These are phyloP conservation scores for Kwoniella pini DNA, from an alignment of 768 basidiomycete species.

Conservation along the genomic window DNA sequence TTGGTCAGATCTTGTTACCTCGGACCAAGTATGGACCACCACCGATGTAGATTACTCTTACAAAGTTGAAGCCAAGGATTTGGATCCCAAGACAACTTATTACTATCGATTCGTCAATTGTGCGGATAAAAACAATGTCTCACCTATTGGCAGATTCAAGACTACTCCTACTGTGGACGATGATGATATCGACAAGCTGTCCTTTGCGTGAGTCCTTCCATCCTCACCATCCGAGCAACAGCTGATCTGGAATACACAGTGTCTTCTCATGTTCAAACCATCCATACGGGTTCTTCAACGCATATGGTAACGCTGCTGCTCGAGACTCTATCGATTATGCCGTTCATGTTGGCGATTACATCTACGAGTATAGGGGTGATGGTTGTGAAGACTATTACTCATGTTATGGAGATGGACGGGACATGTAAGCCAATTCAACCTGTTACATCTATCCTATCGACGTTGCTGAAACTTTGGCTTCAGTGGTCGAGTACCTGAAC, in stretches of 20 bases:
- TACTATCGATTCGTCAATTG: slow-evolving; percentile 64
- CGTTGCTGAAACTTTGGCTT: background rate
- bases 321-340: slow-evolving; percentile 62
- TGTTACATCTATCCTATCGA: background rate
- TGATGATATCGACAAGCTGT: slow-evolving; percentile 57
- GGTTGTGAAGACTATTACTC: slow-evolving; percentile 24
- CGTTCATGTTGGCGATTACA: slow-evolving; percentile 63
- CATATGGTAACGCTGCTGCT: slow-evolving; percentile 63
- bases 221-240: slow-evolving; percentile 22
- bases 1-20: slow-evolving; percentile 56
- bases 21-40: slow-evolving; percentile 61
- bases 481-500: slow-evolving; percentile 57
- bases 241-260: slow-evolving; percentile 39
- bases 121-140: slow-evolving; percentile 57
- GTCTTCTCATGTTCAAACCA: slow-evolving; percentile 65
- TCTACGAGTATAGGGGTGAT: slow-evolving; percentile 44
- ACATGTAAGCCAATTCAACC: slow-evolving; percentile 57
- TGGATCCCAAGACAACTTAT: slow-evolving; percentile 62
- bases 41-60: slow-evolving; percentile 65
- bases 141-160: slow-evolving; percentile 61
- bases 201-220: slow-evolving; percentile 54
- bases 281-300: slow-evolving; percentile 65
- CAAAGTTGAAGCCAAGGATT: slow-evolving; percentile 62
- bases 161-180: slow-evolving; percentile 61
- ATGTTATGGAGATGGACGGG: slow-evolving; percentile 54